phyloP scores from a whole-genome alignment of 2,329 filamentous ascomycete species.

The Sporothrix mexicana region DNA sequence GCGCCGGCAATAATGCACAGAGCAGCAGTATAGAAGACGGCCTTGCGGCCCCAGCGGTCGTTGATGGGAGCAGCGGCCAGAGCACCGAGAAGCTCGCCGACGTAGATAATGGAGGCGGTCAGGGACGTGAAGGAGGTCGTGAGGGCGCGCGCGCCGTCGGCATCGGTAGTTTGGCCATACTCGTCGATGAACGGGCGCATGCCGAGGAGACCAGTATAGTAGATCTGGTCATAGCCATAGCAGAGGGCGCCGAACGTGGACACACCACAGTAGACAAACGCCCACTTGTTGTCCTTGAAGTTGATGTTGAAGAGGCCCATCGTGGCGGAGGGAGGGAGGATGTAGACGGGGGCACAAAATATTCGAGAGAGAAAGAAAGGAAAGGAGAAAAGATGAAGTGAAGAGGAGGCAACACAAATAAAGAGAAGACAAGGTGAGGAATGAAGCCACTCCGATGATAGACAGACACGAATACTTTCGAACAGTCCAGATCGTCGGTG shows the following conservation, averaged over 20 bases:
- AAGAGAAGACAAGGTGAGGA: not conserved
- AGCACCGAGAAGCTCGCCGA: conserved; percentile 49
- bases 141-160: conserved; percentile 38
- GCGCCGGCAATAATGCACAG: conserved; percentile 44
- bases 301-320: conserved; percentile 36
- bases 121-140: conserved; percentile 44
- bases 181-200: conserved; percentile 43
- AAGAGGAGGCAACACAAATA: not conserved
- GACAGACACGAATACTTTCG: not conserved
- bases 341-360: not conserved
- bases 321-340: not conserved
- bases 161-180: conserved; percentile 39
- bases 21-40: conserved; percentile 44
- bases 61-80: conserved; percentile 47
- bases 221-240: conserved; percentile 41
- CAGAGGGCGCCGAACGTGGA: conserved; percentile 39
- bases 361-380: not conserved
- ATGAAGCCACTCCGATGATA: conserved; percentile 8
- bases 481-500: conserved; percentile 17
- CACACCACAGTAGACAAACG: conserved; percentile 41
- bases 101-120: conserved; percentile 48
- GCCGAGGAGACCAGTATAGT: conserved; percentile 41
- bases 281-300: conserved; percentile 37
- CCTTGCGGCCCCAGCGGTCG: conserved; percentile 46
- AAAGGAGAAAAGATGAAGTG: not conserved